Base-by-base conservation (phyloP, 2,329 filamentous ascomycete genomes). In the Akanthomyces uredinophilus region DNA sequence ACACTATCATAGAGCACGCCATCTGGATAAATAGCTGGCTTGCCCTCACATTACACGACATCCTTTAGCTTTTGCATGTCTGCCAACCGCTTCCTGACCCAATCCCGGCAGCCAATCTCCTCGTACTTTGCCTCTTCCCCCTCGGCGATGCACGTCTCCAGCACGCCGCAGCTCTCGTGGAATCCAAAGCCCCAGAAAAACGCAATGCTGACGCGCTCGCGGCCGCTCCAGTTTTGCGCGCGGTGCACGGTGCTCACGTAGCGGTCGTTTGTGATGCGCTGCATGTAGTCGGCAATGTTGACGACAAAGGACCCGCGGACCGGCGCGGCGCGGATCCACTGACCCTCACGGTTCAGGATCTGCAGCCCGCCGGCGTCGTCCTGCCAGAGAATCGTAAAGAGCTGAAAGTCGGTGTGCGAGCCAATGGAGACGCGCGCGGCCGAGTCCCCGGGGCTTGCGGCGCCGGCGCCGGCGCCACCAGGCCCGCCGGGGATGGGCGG, bases 321-420 rank as follows among this genome's bases (percentile, higher is more conserved):
- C 2, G 79, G 77, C 4, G 66, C 64, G 0, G 78, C 77, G 8
- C 72, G 70, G 37, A 81, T 69, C 79, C 79, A 82, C 47, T 76
- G 65, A 14, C 73, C 65, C 64, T 74, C 61, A 0, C 68, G 68
- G 43, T 77, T 74, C 44, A 79, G 68, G 0, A 82, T 77, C 64
- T 82, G 72, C 13, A 83, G 70, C 0, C 77, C 79, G 5, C 76
- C 75, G 20, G 71, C 65, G 3, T 68, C 64, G 60, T 80, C 77
- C 62, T 81, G 79, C 65, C 77, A 74, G 3, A 82, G 70, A 5
- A 81, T 72, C 1, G 79, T 82, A 60, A 84, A 80, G 37, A 81
- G 73, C 52, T 82, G 79, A 54, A 82, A 79, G 67, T 83, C 83
- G 0, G 81, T 84, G 66, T 83, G 82, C 18, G 77, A 80, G 11